Evolutionary conservation across 2,329 filamentous ascomycete genomes (phyloP), one percentile per base, ranked within the genome.

Genomic region (Fusarium miscanthi): DNA sequence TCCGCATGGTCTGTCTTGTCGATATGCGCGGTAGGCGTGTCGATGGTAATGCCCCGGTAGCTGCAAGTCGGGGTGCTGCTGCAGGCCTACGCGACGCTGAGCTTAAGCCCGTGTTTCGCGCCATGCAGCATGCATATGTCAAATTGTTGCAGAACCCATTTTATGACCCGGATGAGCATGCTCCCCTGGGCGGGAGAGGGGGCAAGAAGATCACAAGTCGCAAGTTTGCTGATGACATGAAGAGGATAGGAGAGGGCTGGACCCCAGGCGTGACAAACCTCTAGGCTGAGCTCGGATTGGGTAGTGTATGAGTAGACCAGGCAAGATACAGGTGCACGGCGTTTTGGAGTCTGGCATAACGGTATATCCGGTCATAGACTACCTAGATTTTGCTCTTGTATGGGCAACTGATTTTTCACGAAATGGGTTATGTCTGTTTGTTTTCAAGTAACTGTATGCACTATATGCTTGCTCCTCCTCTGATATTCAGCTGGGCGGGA

Each of bases 41-140:
- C 59, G 83, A 82, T 35, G 63, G 62, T 3, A 64, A 66, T 48
- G 57, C 66, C 56, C 78, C 76, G 14, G 66, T 66, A 5, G 69
- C 69, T 46, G 72, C 61, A 12, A 53, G 59, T 43, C 54, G 78
- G 11, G 76, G 78, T 8, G 81, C 85, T 23, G 88, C 89, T 19
- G 84, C 93, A 23, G 94, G 93, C 0, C 81, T 98, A 77, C 87
- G 93, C 69, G 94, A 97, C 78, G 90, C 92, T n/a, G 95, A 98
- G 83, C 85, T 98, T 78, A 94, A 94, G 80, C 90, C 93, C 38
- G 95, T 96, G 31, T 99, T 99, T 79, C 90, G 92, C 79, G 94
- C 95, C 33, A 89, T 99, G 83, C 96, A 98, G 84, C 91, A 89
- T n/a, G 94, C 95, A 35, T 99, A 98, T 78, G 93, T 98, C 64